These are phyloP conservation scores for Cladosporium halotolerans DNA, from an alignment of 2,329 filamentous ascomycete species.

Conservation along the genomic window DNA sequence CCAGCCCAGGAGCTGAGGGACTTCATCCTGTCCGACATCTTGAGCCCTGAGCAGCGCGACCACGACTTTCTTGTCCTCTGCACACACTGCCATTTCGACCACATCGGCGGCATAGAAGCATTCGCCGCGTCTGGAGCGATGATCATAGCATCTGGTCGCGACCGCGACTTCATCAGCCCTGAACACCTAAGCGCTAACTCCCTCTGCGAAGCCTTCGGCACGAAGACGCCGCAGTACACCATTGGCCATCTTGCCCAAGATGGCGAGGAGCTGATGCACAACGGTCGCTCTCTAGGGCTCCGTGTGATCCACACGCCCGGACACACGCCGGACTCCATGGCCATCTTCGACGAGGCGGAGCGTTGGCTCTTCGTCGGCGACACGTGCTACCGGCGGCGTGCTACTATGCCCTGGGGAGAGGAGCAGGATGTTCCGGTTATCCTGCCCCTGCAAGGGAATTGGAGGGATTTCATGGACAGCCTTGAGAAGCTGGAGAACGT, in stretches of 20 bases:
- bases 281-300: conserved; percentile 28
- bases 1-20: conserved; percentile 6
- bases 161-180: conserved; percentile 5
- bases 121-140: conserved; percentile 1
- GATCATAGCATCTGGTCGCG: conserved; percentile 8
- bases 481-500: neutral
- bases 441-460: conserved; percentile 1
- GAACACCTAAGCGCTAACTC: conserved; percentile 32
- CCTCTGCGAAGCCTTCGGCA: conserved; percentile 35
- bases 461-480: neutral
- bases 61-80: conserved; percentile 10
- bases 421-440: neutral
- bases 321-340: conserved; percentile 42
- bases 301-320: conserved; percentile 43
- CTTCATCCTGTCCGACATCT: conserved; percentile 6
- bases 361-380: conserved; percentile 43
- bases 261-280: conserved; percentile 26
- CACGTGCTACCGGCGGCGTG: conserved; percentile 32
- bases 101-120: conserved; percentile 12
- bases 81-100: conserved; percentile 14
- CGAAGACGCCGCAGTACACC: conserved; percentile 35
- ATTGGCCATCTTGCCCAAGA: conserved; percentile 39
- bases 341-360: conserved; percentile 41
- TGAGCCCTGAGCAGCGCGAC: neutral
- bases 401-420: conserved; percentile 9